Conservation (phyloP, 164 flowering plant genomes). For the Kingdonia uniflora region DNA sequence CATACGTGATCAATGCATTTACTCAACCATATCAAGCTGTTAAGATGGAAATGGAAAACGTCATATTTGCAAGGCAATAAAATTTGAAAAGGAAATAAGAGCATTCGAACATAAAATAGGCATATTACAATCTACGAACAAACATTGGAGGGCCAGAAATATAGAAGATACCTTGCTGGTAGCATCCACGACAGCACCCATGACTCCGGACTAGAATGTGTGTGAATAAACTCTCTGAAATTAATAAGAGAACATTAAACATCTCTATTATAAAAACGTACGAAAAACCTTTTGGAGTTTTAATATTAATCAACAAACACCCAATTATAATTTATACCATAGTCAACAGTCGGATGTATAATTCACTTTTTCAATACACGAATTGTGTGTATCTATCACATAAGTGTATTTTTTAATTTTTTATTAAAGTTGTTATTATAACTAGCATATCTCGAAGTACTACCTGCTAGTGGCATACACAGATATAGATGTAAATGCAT, state of each 20-base stretch:
- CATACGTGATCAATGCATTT: too few species aligned
- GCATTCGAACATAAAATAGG: background rate
- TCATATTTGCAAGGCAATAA: background rate
- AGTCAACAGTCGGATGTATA: too few species aligned
- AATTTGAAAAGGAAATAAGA: background rate
- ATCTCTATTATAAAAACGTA: background rate
- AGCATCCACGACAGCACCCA: conserved; percentile 46
- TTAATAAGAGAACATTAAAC: background rate
- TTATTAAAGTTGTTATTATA: too few species aligned
- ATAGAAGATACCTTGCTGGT: conserved; percentile 22
- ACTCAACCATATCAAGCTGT: too few species aligned
- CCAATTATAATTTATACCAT: too few species aligned
- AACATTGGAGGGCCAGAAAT: background rate
- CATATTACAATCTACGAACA: background rate
- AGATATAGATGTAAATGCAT: too few species aligned
- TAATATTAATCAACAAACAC: too few species aligned
- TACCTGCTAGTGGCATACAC: too few species aligned
- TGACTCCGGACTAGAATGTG: conserved; percentile 10
- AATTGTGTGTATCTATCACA: too few species aligned
- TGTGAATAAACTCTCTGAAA: conserved; percentile 10
- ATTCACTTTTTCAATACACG: too few species aligned
- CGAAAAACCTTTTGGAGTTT: background rate
- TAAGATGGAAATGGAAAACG: background rate
- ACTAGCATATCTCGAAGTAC: too few species aligned
- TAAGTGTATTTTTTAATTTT: too few species aligned